These are phyloP conservation scores for Zelopaecilomyces penicillatus DNA, from an alignment of 2,329 filamentous ascomycete species.

Conservation along the genomic window DNA sequence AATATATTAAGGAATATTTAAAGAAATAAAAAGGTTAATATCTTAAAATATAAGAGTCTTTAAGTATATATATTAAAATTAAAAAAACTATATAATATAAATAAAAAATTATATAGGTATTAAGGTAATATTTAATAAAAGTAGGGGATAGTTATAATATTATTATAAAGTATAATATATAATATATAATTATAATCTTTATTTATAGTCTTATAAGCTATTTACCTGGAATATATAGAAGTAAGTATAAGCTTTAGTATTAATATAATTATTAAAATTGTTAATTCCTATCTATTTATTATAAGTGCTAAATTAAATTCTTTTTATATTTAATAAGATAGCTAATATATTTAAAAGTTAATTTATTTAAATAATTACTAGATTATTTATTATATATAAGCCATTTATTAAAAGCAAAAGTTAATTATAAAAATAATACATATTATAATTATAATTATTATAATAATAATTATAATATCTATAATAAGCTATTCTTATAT, in stretches of 20 bases:
- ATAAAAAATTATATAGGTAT: neutral
- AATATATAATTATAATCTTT: constrained; percentile 1
- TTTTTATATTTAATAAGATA: no score
- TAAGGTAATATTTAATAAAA: neutral
- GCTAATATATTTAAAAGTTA: no score
- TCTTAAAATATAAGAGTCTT: neutral
- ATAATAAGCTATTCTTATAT: neutral
- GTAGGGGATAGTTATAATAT: neutral
- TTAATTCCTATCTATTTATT: no score
- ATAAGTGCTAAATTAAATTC: no score
- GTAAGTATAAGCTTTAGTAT: neutral
- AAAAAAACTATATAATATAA: constrained; percentile 1
- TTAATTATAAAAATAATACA: neutral
- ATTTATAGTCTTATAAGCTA: neutral
- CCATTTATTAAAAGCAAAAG: no score
- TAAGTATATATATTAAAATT: no score
- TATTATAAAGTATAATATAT: neutral
- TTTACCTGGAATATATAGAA: neutral
- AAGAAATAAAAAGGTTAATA: no score
- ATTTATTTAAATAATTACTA: no score
- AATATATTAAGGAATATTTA: no score
- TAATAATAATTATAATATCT: neutral
- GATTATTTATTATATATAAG: no score
- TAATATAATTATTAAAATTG: neutral
- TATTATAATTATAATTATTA: neutral